Evolutionary conservation across 2,329 filamentous ascomycete genomes (phyloP), one percentile per base, ranked within the genome.

Genomic region (Colletotrichum siamense): DNA sequence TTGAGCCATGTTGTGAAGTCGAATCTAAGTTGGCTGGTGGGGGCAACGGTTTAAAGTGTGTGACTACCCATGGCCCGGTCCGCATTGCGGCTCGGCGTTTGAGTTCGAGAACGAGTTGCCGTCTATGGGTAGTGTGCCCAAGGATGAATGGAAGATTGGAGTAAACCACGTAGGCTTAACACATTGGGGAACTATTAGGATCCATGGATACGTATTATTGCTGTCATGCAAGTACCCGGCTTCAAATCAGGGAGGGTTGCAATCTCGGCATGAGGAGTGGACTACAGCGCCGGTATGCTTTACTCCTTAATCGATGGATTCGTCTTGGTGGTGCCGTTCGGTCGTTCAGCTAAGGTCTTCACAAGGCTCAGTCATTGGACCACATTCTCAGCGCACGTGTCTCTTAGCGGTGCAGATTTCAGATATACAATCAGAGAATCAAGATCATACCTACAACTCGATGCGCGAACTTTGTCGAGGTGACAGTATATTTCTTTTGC

Each of bases 81-180:
- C n/a, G n/a, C 44, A 1, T 8, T 52, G 12, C 2, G 44, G 44
- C 44, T 52, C n/a, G 2, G 10, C 6, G n/a, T 52, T 1, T 22
- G 44, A 52, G n/a, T 52, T 52, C 6, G 44, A 52, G 6, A 8
- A 13, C 2, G 44, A 8, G 44, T 5, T 3, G 44, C 44, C 6
- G n/a, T 49, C 9, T 13, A 22, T 22, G n/a, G 44, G 3, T 44
- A 2, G 0, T n/a, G 39, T 44, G 39, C 18, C 9, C 3, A 13
- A 12, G n/a, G n/a, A 13, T 22, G n/a, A 3, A 13, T 12, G n/a
- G 44, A 8, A 22, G 10, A 13, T 6, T 49, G 3, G n/a, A 49
- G n/a, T 13, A 22, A 5, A 22, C 5, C 18, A 7, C 2, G 44
- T 22, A 49, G 9, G 0, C 2, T 13, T 3, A 5, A 4, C 18